Conservation (phyloP, 2,329 filamentous ascomycete species). For the Hyphodiscus sp. region DNA sequence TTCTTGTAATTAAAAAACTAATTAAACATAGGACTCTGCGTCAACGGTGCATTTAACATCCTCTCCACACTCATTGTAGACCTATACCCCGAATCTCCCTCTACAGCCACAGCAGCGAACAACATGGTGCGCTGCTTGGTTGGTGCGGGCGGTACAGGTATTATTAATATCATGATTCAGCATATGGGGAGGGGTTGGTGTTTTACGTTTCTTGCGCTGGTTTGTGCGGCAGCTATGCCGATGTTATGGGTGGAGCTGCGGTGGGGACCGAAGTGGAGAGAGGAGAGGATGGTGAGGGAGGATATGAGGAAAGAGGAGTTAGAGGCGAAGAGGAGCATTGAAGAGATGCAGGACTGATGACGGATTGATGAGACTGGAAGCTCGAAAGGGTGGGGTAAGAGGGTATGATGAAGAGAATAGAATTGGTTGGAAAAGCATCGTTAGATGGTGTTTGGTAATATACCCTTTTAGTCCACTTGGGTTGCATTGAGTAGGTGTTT, state of each 20-base stretch:
- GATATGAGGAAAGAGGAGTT: constrained; percentile 25
- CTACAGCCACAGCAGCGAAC: constrained; percentile 57
- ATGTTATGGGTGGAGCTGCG: constrained; percentile 43
- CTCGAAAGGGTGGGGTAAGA: no score
- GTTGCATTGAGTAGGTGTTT: no score
- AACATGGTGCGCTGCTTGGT: constrained; percentile 57
- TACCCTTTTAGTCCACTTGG: no score
- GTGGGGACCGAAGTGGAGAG: constrained; percentile 44
- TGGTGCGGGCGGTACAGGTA: constrained; percentile 51
- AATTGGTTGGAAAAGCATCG: no score
- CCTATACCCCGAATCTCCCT: constrained; percentile 52
- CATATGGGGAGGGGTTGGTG: constrained; percentile 55
- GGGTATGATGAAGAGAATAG: no score
- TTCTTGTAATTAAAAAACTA: no score
- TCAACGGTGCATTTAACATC: constrained; percentile 57
- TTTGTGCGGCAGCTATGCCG: constrained; percentile 43
- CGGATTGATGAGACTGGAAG: no score
- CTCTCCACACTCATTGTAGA: constrained; percentile 60
- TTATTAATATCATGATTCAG: constrained; percentile 52
- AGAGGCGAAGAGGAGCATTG: background rate
- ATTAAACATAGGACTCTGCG: constrained; percentile 34
- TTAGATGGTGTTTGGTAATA: no score
- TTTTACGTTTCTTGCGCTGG: constrained; percentile 51
- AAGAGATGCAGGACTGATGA: background rate
- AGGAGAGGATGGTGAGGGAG: constrained; percentile 40